Evolutionary conservation across 2,329 filamentous ascomycete genomes (phyloP).

Genomic region (Metarhizium anisopliae): DNA sequence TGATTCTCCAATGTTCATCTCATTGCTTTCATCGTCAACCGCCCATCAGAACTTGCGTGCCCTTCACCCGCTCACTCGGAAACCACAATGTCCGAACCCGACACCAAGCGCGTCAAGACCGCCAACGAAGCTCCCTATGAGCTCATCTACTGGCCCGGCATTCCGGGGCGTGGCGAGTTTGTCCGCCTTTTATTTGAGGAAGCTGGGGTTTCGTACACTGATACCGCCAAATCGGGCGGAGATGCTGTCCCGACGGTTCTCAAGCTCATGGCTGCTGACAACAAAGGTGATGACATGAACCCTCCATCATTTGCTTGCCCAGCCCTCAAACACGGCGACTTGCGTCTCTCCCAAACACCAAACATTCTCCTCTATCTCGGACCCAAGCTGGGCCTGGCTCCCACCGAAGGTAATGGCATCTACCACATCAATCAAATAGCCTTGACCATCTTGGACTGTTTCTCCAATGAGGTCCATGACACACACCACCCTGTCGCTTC

Average conservation of each 20-base stretch:
- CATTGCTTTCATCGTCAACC: no score
- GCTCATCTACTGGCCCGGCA: conserved; percentile 61
- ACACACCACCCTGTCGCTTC: conserved; percentile 62
- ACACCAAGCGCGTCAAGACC: conserved; percentile 20
- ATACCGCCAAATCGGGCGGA: conserved; percentile 33
- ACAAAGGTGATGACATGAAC: conserved; percentile 45
- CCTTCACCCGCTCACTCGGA: no score
- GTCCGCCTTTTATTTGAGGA: conserved; percentile 67
- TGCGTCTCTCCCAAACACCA: conserved; percentile 60
- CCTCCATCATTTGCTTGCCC: conserved; percentile 60
- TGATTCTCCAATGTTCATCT: no score
- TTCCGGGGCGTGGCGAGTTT: conserved; percentile 68
- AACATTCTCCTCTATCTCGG: conserved; percentile 67
- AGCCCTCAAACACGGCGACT: conserved; percentile 50
- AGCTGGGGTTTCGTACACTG: conserved; percentile 53
- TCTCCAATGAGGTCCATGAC: conserved; percentile 66
- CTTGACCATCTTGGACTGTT: conserved; percentile 60
- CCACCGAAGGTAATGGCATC: conserved; percentile 30
- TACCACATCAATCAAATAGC: conserved; percentile 54
- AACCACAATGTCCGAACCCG: conserved; percentile 12
- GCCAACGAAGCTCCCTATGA: conserved; percentile 44
- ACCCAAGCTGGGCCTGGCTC: conserved; percentile 46
- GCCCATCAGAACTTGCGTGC: no score
- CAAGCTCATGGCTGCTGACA: conserved; percentile 33
- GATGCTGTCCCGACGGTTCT: conserved; percentile 44